Base-by-base conservation (phyloP, 345 rosid species). In the Salix suchowensis region DNA sequence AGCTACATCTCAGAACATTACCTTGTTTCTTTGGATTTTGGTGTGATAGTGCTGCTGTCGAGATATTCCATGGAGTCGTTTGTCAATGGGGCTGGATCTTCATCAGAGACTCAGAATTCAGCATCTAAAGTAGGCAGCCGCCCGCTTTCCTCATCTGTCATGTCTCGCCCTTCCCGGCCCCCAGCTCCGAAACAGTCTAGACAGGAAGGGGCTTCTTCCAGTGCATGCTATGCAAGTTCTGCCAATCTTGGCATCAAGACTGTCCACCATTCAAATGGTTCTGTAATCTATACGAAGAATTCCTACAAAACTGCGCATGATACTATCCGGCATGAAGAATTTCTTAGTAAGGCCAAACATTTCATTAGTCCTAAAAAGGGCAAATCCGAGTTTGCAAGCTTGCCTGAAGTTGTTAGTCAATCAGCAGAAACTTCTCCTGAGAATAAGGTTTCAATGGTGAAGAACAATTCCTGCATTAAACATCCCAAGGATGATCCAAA, bases 51-150 rank as follows among this genome's bases (percentile, higher is more conserved):
- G 74, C 44, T 81, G 67, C n/a, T 70, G 80, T 36, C 77, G 78
- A 75, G 78, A 71, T 86, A 78, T 66, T 82, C 81, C 74, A 92
- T 92, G 96, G 96, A 91, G 74, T 84, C 93, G 48, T 76, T 87
- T 62, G 28, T 66, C 76, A 80, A 84, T 85, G 85, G 80, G 77
- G 81, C 76, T 52, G 70, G 58, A 74, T 84, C 94, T 74, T 76
- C 87, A 18, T 80, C 89, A 61, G 86, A 79, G 81, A 74, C 83
- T 78, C 82, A 82, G 72, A 90, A 74, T 78, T 78, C 78, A 18
- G 79, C 66, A 68, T 69, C 90, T 67, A 76, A 67, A 16, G 19
- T 78, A 39, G 82, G 81, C 67, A 81, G 34, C 46, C 76, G 69
- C 21, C 79, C 87, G 66, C 46, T 86, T 26, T 80, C 86, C 0